Evolutionary conservation across 495 filamentous ascomycete genomes (phyloP), one percentile per base, ranked within the genome.

Genomic region (Penicillium daleae): DNA sequence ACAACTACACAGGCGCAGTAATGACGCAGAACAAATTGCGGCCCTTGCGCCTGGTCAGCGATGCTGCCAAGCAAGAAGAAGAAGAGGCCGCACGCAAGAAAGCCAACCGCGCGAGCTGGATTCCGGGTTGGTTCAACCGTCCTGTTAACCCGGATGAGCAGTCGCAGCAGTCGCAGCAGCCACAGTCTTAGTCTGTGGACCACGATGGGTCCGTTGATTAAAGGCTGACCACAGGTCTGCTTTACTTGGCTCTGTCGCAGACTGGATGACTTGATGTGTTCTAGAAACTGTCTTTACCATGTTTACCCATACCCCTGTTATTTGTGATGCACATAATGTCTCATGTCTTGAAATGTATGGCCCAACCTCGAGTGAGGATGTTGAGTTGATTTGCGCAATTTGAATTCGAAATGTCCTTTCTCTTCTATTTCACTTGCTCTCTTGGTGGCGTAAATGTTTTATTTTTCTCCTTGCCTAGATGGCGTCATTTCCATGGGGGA

Each of bases 21-120:
- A 87, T 89, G 76, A 85, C 87, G 40, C 87, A 90, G 74, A 93
- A 87, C 64, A 92, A 92, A 68, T 83, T 96, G 53, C 84, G 95
- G 32, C 95, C 95, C 1, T 77, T 99, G 69, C 82, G 94, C 42
- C 82, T 99, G 12, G 95, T 99, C 32, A 78, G 78, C 56, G 83
- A 83, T 60, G 74, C 81, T 31, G 56, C 65, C 40, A 74, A 71
- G 55, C 60, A 72, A 26, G 76, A 80, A 49, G 81, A 83, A 48
- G 79, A 83, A 39, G 79, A 82, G 55, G 78, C 77, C 55, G 80
- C 80, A 29, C 78, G 82, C 57, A 86, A 85, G 74, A 85, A 82
- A 72, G 84, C 82, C 10, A 88, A 88, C 70, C 72, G 86, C 50
- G 81, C 74, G 44, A 86, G 82, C 65, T 89, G 86, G 86, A 86